Evolutionary conservation across 192 early-diverging fungal species (phyloP).

Genomic region (Coemansia sp.): DNA sequence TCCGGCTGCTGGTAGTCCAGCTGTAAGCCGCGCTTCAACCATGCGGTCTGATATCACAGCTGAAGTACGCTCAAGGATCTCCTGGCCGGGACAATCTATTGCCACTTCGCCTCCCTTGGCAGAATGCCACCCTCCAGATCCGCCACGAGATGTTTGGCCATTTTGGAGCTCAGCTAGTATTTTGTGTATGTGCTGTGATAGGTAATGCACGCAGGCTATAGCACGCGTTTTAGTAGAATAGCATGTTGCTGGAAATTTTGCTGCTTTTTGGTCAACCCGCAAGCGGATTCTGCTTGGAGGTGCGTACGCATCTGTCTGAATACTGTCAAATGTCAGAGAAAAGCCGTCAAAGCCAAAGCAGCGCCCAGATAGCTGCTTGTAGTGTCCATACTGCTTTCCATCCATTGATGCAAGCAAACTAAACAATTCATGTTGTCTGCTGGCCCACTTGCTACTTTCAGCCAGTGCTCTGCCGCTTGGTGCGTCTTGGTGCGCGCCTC

Average conservation of each 20-base stretch:
- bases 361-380: constrained; percentile 36
- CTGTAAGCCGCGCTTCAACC: constrained; percentile 53
- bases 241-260: constrained; percentile 31
- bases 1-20: constrained; percentile 54
- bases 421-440: constrained; percentile 15
- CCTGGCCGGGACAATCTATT: constrained; percentile 56
- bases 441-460: background rate
- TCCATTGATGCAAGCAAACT: constrained; percentile 21
- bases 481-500: background rate
- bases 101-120: constrained; percentile 40
- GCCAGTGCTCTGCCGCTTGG: background rate
- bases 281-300: constrained; percentile 56
- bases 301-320: constrained; percentile 58
- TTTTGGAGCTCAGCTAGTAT: constrained; percentile 5
- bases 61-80: constrained; percentile 57
- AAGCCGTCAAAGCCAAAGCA: constrained; percentile 28
- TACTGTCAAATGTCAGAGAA: constrained; percentile 31
- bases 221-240: constrained; percentile 28
- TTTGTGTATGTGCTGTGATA: constrained; percentile 31
- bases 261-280: constrained; percentile 29
- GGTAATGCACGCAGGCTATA: constrained; percentile 49
- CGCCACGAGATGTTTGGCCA: background rate
- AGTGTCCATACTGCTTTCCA: constrained; percentile 27
- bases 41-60: constrained; percentile 22
- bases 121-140: constrained; percentile 28